phyloP scores from a whole-genome alignment of 352 stramenopile genomes.

The Globisporangium solare region DNA sequence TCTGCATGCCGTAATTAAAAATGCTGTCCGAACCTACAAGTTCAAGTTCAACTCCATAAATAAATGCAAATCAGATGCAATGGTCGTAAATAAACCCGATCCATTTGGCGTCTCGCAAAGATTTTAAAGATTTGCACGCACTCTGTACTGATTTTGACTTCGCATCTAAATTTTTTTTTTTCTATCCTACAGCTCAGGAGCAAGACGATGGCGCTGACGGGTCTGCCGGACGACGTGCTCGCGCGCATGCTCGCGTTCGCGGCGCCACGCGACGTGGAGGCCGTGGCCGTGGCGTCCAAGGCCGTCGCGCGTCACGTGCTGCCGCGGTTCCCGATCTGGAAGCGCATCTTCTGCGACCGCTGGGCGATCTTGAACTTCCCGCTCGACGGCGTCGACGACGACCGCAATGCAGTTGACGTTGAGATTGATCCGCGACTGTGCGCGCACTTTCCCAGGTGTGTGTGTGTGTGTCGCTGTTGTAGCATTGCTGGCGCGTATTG shows the following conservation, averaged over 20 bases:
- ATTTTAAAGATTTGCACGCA: too few relatives aligned
- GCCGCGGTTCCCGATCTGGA: conserved; percentile 56
- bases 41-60: too few relatives aligned
- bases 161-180: too few relatives aligned
- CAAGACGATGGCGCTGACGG: conserved; percentile 1
- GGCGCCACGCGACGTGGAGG: conserved; percentile 51
- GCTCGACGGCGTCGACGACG: conserved; percentile 19
- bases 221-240: conserved; percentile 54
- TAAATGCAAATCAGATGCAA: too few relatives aligned
- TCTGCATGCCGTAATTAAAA: too few relatives aligned
- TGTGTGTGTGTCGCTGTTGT: background rate
- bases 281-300: conserved; percentile 41
- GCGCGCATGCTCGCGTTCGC: conserved; percentile 37
- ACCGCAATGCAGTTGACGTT: conserved; percentile 11
- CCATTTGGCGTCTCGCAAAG: too few relatives aligned
- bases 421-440: conserved; percentile 36
- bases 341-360: conserved; percentile 44
- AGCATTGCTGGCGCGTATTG: background rate
- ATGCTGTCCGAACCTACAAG: too few relatives aligned
- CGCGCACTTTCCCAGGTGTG: conserved; percentile 46
- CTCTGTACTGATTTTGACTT: too few relatives aligned
- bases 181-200: background rate
- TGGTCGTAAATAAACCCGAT: too few relatives aligned
- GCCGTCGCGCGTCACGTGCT: conserved; percentile 40
- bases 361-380: conserved; percentile 65